phyloP scores from a whole-genome alignment of 2,329 filamentous ascomycete genomes.

The Phoma sp. region DNA sequence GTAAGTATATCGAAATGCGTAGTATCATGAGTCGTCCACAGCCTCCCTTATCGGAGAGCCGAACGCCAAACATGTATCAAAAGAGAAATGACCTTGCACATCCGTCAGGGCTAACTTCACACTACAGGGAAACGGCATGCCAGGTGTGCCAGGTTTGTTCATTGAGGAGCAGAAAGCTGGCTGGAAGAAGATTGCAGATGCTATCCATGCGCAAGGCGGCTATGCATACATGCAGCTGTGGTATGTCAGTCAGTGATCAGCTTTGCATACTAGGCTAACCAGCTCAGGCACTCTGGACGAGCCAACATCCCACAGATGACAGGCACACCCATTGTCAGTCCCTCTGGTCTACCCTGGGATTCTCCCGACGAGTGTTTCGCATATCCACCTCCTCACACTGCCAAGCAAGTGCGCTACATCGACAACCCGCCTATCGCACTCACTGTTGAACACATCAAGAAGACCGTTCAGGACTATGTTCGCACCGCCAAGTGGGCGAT shows the following conservation, averaged over 20 bases:
- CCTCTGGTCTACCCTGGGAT: conserved; percentile 55
- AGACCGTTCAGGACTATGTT: conserved; percentile 51
- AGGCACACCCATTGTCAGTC: conserved; percentile 46
- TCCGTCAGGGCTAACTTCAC: conserved; percentile 1
- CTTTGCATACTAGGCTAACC: neutral
- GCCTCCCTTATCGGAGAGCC: too few species aligned
- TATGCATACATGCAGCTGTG: conserved; percentile 52
- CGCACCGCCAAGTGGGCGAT: conserved; percentile 59
- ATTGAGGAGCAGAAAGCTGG: conserved; percentile 49
- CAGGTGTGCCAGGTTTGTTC: conserved; percentile 37
- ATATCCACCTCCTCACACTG: conserved; percentile 36
- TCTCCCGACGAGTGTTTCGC: conserved; percentile 47
- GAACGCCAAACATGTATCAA: too few species aligned
- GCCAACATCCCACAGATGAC: conserved; percentile 49
- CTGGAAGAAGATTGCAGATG: conserved; percentile 57
- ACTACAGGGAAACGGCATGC: conserved; percentile 40
- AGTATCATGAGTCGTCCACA: too few species aligned
- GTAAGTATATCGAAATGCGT: conserved; percentile 25
- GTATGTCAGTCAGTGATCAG: conserved; percentile 10
- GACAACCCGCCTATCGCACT: conserved; percentile 42
- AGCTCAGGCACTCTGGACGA: conserved; percentile 50
- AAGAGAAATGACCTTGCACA: too few species aligned
- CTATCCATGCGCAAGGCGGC: conserved; percentile 56
- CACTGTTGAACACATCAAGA: conserved; percentile 54
- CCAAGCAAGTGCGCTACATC: conserved; percentile 41